Percentiles rank a stretch among this genome's conserved stretches.
Evolutionary conservation across 148 eudicot genomes (phyloP).

Genomic region (Cornus florida): DNA sequence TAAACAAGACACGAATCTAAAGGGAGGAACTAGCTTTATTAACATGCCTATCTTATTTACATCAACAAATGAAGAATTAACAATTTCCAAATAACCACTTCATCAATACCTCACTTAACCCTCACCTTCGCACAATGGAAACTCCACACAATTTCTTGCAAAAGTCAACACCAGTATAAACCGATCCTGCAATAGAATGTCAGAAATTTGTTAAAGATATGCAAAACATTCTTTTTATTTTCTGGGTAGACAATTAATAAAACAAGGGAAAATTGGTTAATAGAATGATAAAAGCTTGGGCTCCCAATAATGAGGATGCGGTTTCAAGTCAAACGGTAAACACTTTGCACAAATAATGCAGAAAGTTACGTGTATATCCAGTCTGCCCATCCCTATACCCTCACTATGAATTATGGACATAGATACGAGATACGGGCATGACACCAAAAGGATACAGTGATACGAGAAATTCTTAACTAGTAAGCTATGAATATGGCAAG

Average conservation of each 20-base stretch:
- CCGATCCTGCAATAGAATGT: slow-evolving; percentile 64
- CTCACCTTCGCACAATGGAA: slow-evolving; percentile 92
- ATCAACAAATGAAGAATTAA: not conserved
- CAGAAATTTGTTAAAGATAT: slow-evolving; percentile 8
- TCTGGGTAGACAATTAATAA: not conserved
- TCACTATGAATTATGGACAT: too few species aligned
- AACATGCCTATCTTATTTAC: not conserved
- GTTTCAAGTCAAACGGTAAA: too few species aligned
- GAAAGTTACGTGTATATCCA: too few species aligned
- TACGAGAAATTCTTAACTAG: too few species aligned
- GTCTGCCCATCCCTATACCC: too few species aligned
- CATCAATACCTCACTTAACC: slow-evolving; percentile 13
- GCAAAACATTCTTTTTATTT: not conserved
- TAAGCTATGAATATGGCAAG: too few species aligned
- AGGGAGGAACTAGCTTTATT: not conserved
- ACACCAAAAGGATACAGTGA: too few species aligned
- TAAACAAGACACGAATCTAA: not conserved
- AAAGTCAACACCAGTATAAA: slow-evolving; percentile 91
- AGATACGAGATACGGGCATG: too few species aligned
- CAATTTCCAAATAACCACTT: slow-evolving; percentile 1
- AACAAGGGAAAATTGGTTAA: not conserved
- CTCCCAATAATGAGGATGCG: too few species aligned
- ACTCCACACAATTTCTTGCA: slow-evolving; percentile 96
- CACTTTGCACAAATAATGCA: too few species aligned
- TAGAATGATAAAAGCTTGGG: too few species aligned